Conservation (phyloP, 306 rosid species). For the Sophora flavescens region DNA sequence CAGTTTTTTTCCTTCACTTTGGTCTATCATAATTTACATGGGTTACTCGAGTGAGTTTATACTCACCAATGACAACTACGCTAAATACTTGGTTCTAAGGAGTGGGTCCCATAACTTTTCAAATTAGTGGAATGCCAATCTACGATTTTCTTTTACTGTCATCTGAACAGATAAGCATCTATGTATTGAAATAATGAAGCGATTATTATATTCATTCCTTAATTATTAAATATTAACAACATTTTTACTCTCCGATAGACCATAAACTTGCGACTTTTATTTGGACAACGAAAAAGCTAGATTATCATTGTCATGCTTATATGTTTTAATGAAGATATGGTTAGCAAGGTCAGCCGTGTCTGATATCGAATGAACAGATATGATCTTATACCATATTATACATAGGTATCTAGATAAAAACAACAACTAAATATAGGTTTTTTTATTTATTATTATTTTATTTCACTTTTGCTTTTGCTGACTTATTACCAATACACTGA, state of each 20-base stretch:
- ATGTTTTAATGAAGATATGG: not conserved
- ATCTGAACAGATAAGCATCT: constrained; percentile 30
- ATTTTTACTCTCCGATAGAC: not conserved
- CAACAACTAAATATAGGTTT: not conserved
- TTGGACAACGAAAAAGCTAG: not conserved
- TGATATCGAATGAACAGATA: constrained; percentile 1
- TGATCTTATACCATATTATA: not conserved
- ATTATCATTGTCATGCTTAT: not conserved
- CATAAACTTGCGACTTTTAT: not conserved
- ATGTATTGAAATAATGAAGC: constrained; percentile 33
- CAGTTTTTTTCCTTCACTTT: not conserved
- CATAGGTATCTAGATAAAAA: not conserved
- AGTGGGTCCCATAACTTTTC: constrained; percentile 26
- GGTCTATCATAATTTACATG: constrained; percentile 48
- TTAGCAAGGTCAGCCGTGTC: not conserved
- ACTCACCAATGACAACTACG: constrained; percentile 71
- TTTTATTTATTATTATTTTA: too few relatives aligned
- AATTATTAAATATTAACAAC: not conserved
- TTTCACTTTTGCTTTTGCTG: too few relatives aligned
- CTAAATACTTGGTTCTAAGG: constrained; percentile 32
- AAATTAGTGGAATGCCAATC: constrained; percentile 36
- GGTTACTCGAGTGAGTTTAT: constrained; percentile 80
- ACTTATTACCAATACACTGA: too few relatives aligned
- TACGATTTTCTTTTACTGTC: constrained; percentile 31
- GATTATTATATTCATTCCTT: constrained; percentile 8